Percentiles rank a stretch among this genome's conserved stretches.
Conservation (phyloP, 2,329 filamentous ascomycete genomes). For the Chrysosporium keratinophilum region DNA sequence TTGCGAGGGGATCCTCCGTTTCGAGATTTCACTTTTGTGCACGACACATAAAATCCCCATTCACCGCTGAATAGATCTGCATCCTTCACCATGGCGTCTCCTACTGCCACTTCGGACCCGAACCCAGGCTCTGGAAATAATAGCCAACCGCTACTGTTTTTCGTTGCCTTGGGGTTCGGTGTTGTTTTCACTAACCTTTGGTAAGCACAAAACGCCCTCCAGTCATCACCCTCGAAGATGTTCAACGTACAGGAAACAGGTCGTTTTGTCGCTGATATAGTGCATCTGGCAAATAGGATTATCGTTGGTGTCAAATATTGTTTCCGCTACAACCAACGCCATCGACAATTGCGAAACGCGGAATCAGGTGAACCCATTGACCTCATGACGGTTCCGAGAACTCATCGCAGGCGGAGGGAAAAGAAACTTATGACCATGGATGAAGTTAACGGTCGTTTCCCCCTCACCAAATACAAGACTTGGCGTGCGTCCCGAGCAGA, state of each 20-base stretch:
- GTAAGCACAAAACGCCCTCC: slow-evolving; percentile 48
- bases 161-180: slow-evolving; percentile 90
- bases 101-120: slow-evolving; percentile 4
- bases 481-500: slow-evolving; percentile 79
- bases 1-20: background rate
- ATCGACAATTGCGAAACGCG: slow-evolving; percentile 63
- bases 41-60: background rate
- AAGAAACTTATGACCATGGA: slow-evolving; percentile 99
- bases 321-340: slow-evolving; percentile 94
- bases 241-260: background rate
- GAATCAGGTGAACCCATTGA: slow-evolving; percentile 85
- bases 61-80: background rate
- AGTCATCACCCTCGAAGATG: background rate
- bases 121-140: slow-evolving; percentile 19
- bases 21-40: background rate
- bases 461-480: slow-evolving; percentile 88
- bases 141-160: slow-evolving; percentile 73
- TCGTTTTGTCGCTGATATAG: slow-evolving; percentile 8
- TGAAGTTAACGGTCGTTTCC: slow-evolving; percentile 95
- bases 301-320: slow-evolving; percentile 99
- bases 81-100: slow-evolving; percentile 1
- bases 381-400: slow-evolving; percentile 70
- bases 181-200: slow-evolving; percentile 98
- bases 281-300: slow-evolving; percentile 54
- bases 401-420: slow-evolving; percentile 77